Conservation (phyloP, 257 asterid genomes). For the Vinca minor region DNA sequence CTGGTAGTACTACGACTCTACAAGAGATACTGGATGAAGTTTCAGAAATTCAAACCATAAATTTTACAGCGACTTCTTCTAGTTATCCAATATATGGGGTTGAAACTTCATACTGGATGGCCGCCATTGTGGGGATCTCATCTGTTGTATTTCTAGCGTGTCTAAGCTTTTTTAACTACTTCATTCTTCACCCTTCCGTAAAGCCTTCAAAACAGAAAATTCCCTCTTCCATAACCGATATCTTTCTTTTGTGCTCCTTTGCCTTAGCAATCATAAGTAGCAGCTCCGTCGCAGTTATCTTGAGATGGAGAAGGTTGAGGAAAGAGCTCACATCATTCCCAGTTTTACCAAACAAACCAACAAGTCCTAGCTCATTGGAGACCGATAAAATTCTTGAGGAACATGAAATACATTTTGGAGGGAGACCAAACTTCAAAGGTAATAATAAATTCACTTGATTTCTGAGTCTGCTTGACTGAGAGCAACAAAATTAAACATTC, state of each 20-base stretch:
- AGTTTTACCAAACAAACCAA: constrained; percentile 21
- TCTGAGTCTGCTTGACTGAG: neutral
- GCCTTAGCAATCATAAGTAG: constrained; percentile 35
- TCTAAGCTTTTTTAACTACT: constrained; percentile 42
- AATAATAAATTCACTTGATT: constrained; percentile 13
- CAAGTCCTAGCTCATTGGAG: constrained; percentile 27
- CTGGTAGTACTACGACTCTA: constrained; percentile 24
- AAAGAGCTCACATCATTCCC: constrained; percentile 29
- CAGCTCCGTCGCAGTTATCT: constrained; percentile 27
- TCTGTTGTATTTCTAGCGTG: constrained; percentile 40
- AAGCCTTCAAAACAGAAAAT: constrained; percentile 31
- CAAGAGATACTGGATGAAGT: constrained; percentile 32
- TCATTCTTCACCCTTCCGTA: constrained; percentile 29
- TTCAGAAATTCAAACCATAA: constrained; percentile 25
- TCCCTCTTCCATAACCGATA: constrained; percentile 47
- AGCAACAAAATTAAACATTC: neutral
- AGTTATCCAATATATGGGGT: constrained; percentile 38
- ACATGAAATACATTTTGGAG: constrained; percentile 62
- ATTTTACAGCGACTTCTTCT: constrained; percentile 27
- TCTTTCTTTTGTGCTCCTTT: constrained; percentile 48
- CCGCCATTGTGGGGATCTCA: constrained; percentile 33
- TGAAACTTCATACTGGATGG: constrained; percentile 36
- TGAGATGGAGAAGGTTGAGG: constrained; percentile 44
- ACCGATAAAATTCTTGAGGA: constrained; percentile 31
- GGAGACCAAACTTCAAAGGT: constrained; percentile 81